phyloP scores from a whole-genome alignment of 2,329 filamentous ascomycete species.

The Ophiostoma angusticollis region DNA sequence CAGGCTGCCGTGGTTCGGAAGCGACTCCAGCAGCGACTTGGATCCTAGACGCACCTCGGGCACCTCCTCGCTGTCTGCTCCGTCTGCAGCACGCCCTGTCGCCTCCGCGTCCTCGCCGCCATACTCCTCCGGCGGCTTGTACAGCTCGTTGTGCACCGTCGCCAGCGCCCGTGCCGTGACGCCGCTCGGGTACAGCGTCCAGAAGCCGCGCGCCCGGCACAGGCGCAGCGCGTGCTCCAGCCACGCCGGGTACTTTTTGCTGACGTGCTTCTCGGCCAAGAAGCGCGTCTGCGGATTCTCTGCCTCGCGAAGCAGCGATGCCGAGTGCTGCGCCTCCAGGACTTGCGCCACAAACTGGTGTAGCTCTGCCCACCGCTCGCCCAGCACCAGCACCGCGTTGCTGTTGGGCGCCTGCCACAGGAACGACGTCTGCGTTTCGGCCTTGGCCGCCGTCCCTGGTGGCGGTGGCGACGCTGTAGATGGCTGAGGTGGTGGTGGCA shows the following conservation, averaged over 20 bases:
- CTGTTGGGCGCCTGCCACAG: slow-evolving; percentile 77
- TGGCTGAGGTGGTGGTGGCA: too few relatives aligned
- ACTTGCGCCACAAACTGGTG: slow-evolving; percentile 64
- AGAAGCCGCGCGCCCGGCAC: slow-evolving; percentile 63
- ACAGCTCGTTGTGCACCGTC: slow-evolving; percentile 67
- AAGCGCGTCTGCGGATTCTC: slow-evolving; percentile 15
- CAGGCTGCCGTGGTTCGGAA: slow-evolving; percentile 30
- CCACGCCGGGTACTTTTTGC: slow-evolving; percentile 60
- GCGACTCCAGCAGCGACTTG: slow-evolving; percentile 36
- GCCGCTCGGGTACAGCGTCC: slow-evolving; percentile 63
- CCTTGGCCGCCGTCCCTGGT: too few relatives aligned
- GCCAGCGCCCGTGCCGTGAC: slow-evolving; percentile 42
- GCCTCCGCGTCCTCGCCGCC: slow-evolving; percentile 16
- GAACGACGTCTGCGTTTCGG: slow-evolving; percentile 43
- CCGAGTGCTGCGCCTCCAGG: slow-evolving; percentile 28
- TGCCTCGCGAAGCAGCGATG: slow-evolving; percentile 21
- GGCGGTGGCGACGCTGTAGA: too few relatives aligned
- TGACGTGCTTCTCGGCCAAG: slow-evolving; percentile 42
- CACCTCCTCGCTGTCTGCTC: slow-evolving; percentile 15
- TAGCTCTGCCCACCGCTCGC: slow-evolving; percentile 75
- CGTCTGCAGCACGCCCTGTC: background rate
- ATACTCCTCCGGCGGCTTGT: slow-evolving; percentile 59
- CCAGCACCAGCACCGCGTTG: slow-evolving; percentile 70
- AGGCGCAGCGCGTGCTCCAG: slow-evolving; percentile 67
- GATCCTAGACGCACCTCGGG: slow-evolving; percentile 23